phyloP scores from a whole-genome alignment of 2,329 filamentous ascomycete genomes.

The Annulohypoxylon truncatum region DNA sequence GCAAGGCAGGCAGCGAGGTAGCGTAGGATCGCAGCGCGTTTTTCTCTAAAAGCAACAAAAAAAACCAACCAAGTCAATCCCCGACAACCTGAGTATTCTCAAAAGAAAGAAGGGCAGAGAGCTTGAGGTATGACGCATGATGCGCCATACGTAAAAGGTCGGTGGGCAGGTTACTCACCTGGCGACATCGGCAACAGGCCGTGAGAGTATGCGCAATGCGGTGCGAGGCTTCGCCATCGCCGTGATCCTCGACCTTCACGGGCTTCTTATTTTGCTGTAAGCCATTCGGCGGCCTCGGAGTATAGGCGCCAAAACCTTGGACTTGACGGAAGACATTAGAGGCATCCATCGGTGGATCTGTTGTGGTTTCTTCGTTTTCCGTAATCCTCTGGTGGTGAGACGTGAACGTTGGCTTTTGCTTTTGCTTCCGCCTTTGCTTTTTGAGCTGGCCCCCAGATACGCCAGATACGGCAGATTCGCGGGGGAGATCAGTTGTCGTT shows the following conservation, averaged over 20 bases:
- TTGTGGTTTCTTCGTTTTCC: slow-evolving; percentile 22
- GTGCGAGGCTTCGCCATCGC: slow-evolving; percentile 64
- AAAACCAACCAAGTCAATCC: slow-evolving; percentile 15
- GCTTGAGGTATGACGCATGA: background rate
- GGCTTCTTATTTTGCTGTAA: slow-evolving; percentile 45
- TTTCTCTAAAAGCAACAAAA: slow-evolving; percentile 73
- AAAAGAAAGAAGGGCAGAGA: slow-evolving; percentile 9
- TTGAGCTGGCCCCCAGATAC: slow-evolving; percentile 37
- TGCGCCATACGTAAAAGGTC: slow-evolving; percentile 15
- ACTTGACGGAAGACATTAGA: slow-evolving; percentile 68
- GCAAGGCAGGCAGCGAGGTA: slow-evolving; percentile 92
- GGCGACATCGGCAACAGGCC: slow-evolving; percentile 82
- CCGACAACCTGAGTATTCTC: background rate
- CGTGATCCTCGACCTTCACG: slow-evolving; percentile 56
- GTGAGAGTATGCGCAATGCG: slow-evolving; percentile 83
- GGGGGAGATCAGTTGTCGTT: slow-evolving; percentile 36
- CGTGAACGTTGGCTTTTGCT: slow-evolving; percentile 15
- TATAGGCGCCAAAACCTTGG: slow-evolving; percentile 61
- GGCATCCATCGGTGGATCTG: slow-evolving; percentile 64
- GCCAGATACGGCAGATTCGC: slow-evolving; percentile 38
- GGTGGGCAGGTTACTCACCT: slow-evolving; percentile 63
- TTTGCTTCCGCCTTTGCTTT: slow-evolving; percentile 20
- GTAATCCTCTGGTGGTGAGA: slow-evolving; percentile 18
- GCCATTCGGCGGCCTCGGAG: slow-evolving; percentile 54
- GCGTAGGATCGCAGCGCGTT: slow-evolving; percentile 91